Percentiles rank a stretch among this genome's conserved stretches.
These are phyloP conservation scores for Phanerodontia chrysosporium DNA, from an alignment of 768 basidiomycete species.

Conservation along the genomic window DNA sequence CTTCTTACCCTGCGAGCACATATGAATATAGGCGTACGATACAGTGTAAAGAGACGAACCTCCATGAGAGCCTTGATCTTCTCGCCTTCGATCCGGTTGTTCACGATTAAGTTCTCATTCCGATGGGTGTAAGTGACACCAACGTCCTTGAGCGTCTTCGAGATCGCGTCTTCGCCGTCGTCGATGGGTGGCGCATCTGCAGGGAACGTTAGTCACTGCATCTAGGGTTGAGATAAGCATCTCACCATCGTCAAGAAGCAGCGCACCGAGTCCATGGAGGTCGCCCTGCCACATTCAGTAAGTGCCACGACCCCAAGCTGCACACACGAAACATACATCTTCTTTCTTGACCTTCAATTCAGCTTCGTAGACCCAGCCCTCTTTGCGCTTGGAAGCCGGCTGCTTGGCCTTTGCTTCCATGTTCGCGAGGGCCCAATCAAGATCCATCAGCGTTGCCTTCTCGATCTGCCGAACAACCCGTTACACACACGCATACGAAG, in stretches of 20 bases:
- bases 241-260: slow-evolving; percentile 72
- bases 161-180: slow-evolving; percentile 43
- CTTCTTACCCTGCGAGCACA: slow-evolving; percentile 16
- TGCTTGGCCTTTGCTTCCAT: slow-evolving; percentile 38
- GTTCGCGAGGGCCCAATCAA: slow-evolving; percentile 79
- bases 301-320: not conserved
- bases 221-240: not conserved
- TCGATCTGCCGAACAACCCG: slow-evolving; percentile 54
- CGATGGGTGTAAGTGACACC: slow-evolving; percentile 72
- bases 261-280: slow-evolving; percentile 54
- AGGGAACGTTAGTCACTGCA: not conserved
- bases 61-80: slow-evolving; percentile 50
- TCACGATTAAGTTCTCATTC: slow-evolving; percentile 66
- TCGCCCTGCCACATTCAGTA: slow-evolving; percentile 37
- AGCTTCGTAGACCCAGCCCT: slow-evolving; percentile 39
- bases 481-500: not conserved
- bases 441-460: slow-evolving; percentile 62
- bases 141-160: slow-evolving; percentile 51
- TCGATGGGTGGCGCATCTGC: slow-evolving; percentile 30
- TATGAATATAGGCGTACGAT: not conserved
- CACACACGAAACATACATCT: slow-evolving; percentile 5
- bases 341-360: slow-evolving; percentile 28
- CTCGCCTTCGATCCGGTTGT: slow-evolving; percentile 66
- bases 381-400: slow-evolving; percentile 28
- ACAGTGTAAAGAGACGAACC: slow-evolving; percentile 28